A percentile compares a stretch with the other conserved stretches of the same genome.
Evolutionary conservation across 208 protist genomes (phyloP).

Genomic region (Herpetomonas samuelpessoai): DNA sequence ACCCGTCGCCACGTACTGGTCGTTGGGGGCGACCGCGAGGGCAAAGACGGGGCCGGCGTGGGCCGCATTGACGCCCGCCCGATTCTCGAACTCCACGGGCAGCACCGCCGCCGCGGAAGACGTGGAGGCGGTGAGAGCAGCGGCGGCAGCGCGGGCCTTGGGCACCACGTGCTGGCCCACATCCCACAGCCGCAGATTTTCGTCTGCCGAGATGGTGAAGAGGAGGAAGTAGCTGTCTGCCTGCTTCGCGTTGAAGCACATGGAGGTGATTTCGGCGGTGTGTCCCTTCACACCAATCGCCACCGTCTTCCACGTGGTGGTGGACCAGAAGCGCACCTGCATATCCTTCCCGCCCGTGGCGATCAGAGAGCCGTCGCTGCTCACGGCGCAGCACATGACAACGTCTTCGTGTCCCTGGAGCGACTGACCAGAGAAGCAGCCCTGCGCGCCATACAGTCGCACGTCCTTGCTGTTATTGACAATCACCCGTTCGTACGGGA

Average conservation of each 20-base stretch:
- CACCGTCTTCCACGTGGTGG: constrained; percentile 54
- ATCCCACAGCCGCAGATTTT: constrained; percentile 86
- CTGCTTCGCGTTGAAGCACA: constrained; percentile 73
- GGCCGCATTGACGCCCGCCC: constrained; percentile 65
- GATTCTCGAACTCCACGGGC: constrained; percentile 36
- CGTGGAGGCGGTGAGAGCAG: too few species aligned
- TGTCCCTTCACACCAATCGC: constrained; percentile 68
- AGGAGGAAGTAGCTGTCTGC: constrained; percentile 62
- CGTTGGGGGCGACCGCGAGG: constrained; percentile 81
- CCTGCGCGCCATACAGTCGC: constrained; percentile 51
- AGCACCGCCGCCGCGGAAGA: neutral
- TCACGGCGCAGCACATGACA: constrained; percentile 80
- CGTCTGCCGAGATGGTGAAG: constrained; percentile 77
- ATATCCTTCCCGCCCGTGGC: constrained; percentile 85
- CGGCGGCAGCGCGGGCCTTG: constrained; percentile 16
- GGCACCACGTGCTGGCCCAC: constrained; percentile 39
- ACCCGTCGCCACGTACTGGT: constrained; percentile 87
- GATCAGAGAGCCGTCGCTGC: constrained; percentile 54
- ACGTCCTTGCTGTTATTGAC: constrained; percentile 89
- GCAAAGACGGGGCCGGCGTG: constrained; percentile 81
- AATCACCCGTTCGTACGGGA: constrained; percentile 45
- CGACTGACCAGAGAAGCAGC: constrained; percentile 53
- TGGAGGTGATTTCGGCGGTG: constrained; percentile 71
- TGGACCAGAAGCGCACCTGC: constrained; percentile 85
- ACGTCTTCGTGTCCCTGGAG: constrained; percentile 84